These are phyloP conservation scores for Dunaliella primolecta DNA, from an alignment of 139 green algal species.

Conservation along the genomic window DNA sequence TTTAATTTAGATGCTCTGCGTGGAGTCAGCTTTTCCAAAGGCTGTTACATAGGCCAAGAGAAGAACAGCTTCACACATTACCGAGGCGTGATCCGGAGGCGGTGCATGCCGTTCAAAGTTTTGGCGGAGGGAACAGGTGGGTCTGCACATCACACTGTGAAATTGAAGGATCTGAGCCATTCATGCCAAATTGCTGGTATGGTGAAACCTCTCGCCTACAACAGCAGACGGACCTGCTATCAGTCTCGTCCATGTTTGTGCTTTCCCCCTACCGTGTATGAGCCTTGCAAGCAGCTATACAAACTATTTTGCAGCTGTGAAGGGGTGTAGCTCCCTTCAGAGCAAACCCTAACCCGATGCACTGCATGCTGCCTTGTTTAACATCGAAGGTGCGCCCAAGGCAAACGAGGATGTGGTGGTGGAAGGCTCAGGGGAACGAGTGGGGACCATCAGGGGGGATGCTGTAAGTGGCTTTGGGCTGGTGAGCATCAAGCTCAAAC, in stretches of 20 bases:
- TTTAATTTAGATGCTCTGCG: constrained; percentile 90
- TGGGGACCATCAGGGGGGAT: constrained; percentile 24
- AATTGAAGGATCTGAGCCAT: too few relatives aligned
- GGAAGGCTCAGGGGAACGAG: not conserved
- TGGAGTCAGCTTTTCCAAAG: constrained; percentile 90
- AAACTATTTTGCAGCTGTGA: too few relatives aligned
- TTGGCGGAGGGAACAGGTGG: not conserved
- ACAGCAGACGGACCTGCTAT: too few relatives aligned
- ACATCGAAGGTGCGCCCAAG: constrained; percentile 6
- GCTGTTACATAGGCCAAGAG: constrained; percentile 95
- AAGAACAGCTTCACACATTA: constrained; percentile 58
- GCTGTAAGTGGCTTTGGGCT: constrained; percentile 31
- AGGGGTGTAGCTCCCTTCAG: too few relatives aligned
- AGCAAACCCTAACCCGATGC: too few relatives aligned
- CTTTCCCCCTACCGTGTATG: too few relatives aligned
- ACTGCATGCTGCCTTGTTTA: too few relatives aligned
- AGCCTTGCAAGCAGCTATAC: too few relatives aligned
- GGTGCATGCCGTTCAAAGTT: constrained; percentile 64
- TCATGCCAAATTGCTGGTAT: too few relatives aligned
- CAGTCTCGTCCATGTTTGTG: too few relatives aligned
- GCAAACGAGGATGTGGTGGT: not conserved
- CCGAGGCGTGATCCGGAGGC: constrained; percentile 78
- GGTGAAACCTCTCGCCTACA: too few relatives aligned
- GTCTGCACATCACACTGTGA: not conserved
- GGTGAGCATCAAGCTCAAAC: constrained; percentile 42